Evolutionary conservation across 768 basidiomycete genomes (phyloP), one percentile per base, ranked within the genome.

Genomic region (Mycena galopus): DNA sequence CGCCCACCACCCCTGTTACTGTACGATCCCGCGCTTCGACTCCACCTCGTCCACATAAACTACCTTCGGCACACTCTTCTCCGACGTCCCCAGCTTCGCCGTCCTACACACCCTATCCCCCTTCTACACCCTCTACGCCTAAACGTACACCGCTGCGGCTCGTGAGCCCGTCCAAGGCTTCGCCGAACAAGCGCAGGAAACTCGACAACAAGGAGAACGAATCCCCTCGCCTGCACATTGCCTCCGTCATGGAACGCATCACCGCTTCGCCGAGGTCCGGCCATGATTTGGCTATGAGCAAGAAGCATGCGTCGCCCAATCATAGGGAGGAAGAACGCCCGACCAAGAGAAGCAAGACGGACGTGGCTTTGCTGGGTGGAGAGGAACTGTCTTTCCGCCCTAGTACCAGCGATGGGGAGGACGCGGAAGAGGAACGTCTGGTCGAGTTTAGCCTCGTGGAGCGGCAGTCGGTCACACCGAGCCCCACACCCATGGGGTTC

Each of bases 201-300:
- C 62, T 80, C 32, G 79, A 77, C 19, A 74, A 91, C 78, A 93
- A 94, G 81, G 93, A 94, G 78, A 94, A 94, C 76, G 69, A 79
- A 35, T 87, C 87, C 0, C 90, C 89, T 37, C 72, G 80, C 6
- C 75, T 75, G 11, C 68, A 77, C 32, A 79, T 82, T 57, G 67
- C 83, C 1, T 82, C 87, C 42, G 82, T 88, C 25, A 72, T 82
- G 33, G 90, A 92, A 68, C 85, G 87, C 33, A 84, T 88, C 57
- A 84, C 82, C 1, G 73, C 78, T n/a, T 83, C 84, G 6, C 84
- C 86, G 50, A 65, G 35, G 51, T 44, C 67, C 23, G 58, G 47
- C 25, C 47, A 67, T 23, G 66, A 72, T 6, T 70, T 75, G 44
- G 78, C 74, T 32, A 73, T 77, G 61, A 78, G 88, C 72, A 91